Percentiles rank a stretch among this genome's conserved stretches.
These are phyloP conservation scores for Berberis vulgaris DNA, from an alignment of 164 flowering plant species.

Conservation along the genomic window DNA sequence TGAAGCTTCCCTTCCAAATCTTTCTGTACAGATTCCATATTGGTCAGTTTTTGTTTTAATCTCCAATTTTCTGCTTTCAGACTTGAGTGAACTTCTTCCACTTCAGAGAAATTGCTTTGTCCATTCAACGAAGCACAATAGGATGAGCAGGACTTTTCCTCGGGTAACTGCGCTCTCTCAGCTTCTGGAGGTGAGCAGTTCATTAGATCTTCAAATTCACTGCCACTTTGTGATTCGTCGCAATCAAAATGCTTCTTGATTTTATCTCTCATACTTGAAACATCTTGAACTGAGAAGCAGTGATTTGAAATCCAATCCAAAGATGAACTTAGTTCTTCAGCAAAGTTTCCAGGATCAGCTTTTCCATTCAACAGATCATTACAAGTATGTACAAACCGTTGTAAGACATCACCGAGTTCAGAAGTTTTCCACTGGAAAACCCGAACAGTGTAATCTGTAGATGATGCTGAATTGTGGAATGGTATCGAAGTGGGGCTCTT, in stretches of 20 bases:
- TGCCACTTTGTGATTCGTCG: constrained; percentile 32
- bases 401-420: constrained; percentile 42
- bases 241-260: constrained; percentile 44
- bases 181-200: constrained; percentile 11
- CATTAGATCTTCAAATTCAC: constrained; percentile 21
- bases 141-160: constrained; percentile 10
- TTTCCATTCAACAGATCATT: constrained; percentile 40
- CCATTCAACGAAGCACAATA: constrained; percentile 15
- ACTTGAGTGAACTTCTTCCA: constrained; percentile 18
- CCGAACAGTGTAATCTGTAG: constrained; percentile 41
- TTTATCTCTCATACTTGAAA: constrained; percentile 42
- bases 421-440: constrained; percentile 64
- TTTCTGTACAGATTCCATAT: constrained; percentile 25
- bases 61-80: constrained; percentile 34
- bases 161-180: constrained; percentile 5
- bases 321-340: constrained; percentile 31
- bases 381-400: constrained; percentile 35
- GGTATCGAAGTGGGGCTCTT: constrained; percentile 19
- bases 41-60: constrained; percentile 31
- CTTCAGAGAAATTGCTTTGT: constrained; percentile 8
- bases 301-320: constrained; percentile 63
- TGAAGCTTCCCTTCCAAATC: constrained; percentile 40
- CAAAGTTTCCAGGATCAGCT: constrained; percentile 35
- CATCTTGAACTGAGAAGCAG: constrained; percentile 49
- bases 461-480: constrained; percentile 12